These are phyloP conservation scores for Malus orientalis DNA, from an alignment of 306 rosid species.

Conservation along the genomic window DNA sequence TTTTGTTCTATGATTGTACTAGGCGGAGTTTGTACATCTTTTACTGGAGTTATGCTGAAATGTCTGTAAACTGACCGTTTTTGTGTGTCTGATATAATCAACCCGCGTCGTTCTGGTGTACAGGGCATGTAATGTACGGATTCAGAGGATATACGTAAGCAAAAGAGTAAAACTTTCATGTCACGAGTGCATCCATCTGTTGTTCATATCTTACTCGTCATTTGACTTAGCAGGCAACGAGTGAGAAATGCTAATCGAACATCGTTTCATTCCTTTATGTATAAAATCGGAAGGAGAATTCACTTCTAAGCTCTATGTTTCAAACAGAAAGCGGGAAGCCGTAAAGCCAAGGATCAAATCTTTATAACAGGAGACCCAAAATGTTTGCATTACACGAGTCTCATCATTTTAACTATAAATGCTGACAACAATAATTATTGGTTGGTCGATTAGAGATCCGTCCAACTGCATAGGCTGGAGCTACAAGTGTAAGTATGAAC, in stretches of 20 bases:
- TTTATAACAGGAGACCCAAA: neutral
- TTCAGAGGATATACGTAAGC: neutral
- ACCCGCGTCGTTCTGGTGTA: neutral
- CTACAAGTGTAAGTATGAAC: neutral
- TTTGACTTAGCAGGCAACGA: too few relatives aligned
- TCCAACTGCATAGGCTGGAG: neutral
- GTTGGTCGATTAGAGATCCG: neutral
- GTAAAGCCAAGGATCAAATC: neutral
- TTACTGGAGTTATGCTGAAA: neutral
- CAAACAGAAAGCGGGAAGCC: neutral
- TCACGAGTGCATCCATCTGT: too few relatives aligned
- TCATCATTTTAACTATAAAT: neutral
- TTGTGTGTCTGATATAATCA: neutral
- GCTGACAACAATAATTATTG: neutral
- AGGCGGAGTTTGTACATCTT: neutral
- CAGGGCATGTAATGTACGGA: neutral
- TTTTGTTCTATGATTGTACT: neutral
- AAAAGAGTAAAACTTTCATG: neutral
- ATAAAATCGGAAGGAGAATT: neutral
- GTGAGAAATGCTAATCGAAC: too few relatives aligned
- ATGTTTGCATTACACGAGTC: neutral
- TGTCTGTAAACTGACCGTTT: neutral
- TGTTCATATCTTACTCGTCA: too few relatives aligned
- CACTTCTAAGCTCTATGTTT: neutral
- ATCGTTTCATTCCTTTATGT: too few relatives aligned